Conservation (phyloP, 106 monocot genomes). For the Apostasia shenzhenica region DNA sequence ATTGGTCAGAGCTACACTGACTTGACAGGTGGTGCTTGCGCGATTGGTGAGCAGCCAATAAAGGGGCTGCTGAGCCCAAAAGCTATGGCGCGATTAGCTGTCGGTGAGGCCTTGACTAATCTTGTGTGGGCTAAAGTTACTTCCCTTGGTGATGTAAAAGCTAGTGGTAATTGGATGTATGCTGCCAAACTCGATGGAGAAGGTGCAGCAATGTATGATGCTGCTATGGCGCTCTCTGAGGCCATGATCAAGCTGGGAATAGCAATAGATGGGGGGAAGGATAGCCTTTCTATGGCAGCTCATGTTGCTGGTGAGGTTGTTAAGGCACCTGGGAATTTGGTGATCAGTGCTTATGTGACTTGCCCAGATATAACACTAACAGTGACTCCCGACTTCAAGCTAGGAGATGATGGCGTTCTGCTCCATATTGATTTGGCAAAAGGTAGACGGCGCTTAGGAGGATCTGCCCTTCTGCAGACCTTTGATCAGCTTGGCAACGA, state of each 20-base stretch:
- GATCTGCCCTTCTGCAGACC: constrained; percentile 84
- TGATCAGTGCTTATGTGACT: constrained; percentile 83
- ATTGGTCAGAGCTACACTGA: constrained; percentile 70
- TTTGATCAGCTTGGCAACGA: constrained; percentile 80
- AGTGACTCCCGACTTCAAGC: constrained; percentile 90
- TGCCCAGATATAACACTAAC: constrained; percentile 92
- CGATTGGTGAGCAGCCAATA: constrained; percentile 92
- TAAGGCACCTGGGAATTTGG: constrained; percentile 93
- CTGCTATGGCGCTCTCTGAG: constrained; percentile 73
- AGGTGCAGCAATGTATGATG: constrained; percentile 97
- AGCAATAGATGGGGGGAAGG: constrained; percentile 99
- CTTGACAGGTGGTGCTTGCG: constrained; percentile 84
- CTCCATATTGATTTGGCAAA: constrained; percentile 65
- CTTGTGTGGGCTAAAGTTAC: constrained; percentile 94
- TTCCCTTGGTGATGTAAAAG: constrained; percentile 84
- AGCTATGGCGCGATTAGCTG: constrained; percentile 83
- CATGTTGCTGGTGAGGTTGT: constrained; percentile 65
- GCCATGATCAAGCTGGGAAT: constrained; percentile 95
- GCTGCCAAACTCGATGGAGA: constrained; percentile 97
- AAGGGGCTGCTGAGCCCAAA: constrained; percentile 77
- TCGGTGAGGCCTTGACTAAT: constrained; percentile 97
- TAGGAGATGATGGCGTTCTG: constrained; percentile 61
- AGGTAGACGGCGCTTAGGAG: constrained; percentile 66
- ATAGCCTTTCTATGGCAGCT: constrained; percentile 98
- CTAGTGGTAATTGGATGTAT: constrained; percentile 99